phyloP scores from a whole-genome alignment of 108 stramenopile species.

The Nitzschia sp. region DNA sequence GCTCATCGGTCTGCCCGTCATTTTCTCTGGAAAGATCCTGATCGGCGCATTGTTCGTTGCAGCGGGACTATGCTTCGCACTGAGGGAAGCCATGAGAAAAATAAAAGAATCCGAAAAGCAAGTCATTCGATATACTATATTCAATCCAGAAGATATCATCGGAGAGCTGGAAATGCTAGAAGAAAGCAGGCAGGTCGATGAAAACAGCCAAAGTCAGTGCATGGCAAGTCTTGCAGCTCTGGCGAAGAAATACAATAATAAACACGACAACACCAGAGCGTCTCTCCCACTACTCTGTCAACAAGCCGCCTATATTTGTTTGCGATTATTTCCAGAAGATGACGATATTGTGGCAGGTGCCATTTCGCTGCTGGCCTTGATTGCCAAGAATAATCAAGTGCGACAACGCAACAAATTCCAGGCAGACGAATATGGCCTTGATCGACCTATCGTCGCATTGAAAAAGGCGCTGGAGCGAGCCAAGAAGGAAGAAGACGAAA shows the following conservation, averaged over 20 bases:
- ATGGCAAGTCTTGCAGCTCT: constrained; percentile 27
- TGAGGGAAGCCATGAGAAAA: constrained; percentile 14
- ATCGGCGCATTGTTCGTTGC: constrained; percentile 16
- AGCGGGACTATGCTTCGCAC: constrained; percentile 15
- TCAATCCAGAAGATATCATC: constrained; percentile 34
- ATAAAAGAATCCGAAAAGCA: constrained; percentile 26
- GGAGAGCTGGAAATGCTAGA: constrained; percentile 23
- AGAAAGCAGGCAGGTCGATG: background rate
- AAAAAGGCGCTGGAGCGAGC: constrained; percentile 34
- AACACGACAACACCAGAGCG: background rate
- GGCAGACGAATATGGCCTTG: constrained; percentile 41
- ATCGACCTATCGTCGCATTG: constrained; percentile 38
- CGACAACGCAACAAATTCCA: constrained; percentile 37
- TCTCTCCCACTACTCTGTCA: constrained; percentile 34
- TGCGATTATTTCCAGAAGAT: constrained; percentile 36
- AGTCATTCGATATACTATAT: constrained; percentile 33
- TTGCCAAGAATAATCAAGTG: constrained; percentile 46
- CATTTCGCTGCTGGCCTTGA: constrained; percentile 85
- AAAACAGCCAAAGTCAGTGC: constrained; percentile 10
- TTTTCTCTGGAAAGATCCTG: constrained; percentile 24
- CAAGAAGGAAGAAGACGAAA: constrained; percentile 34
- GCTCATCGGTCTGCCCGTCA: constrained; percentile 19
- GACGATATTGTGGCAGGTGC: constrained; percentile 91
- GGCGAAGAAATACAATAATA: constrained; percentile 24
- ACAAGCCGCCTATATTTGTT: constrained; percentile 31